A percentile compares a stretch with the other conserved stretches of the same genome.
Evolutionary conservation across 176 grass and related monocot species (phyloP).

Genomic region (Musa schizocarpa): DNA sequence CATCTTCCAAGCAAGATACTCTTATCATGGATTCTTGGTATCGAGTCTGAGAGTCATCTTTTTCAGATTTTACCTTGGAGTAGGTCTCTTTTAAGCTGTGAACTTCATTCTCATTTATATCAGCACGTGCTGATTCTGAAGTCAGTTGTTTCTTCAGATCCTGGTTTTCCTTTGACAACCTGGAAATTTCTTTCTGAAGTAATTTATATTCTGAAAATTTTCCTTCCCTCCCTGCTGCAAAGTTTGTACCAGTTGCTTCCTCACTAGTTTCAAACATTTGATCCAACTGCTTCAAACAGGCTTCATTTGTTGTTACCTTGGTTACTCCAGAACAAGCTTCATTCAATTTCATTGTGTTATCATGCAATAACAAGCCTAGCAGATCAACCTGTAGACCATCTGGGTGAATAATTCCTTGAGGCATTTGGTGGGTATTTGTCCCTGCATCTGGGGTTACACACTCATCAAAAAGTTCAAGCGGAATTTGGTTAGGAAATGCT

Average conservation of each 20-base stretch:
- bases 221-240: not conserved
- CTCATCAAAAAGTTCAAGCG: slow-evolving; percentile 70
- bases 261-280: not conserved
- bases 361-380: slow-evolving; percentile 28
- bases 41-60: slow-evolving; percentile 49
- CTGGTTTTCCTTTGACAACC: slow-evolving; percentile 73
- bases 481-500: slow-evolving; percentile 80
- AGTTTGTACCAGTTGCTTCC: not conserved
- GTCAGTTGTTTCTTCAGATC: slow-evolving; percentile 62
- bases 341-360: not conserved
- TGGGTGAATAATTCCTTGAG: slow-evolving; percentile 33
- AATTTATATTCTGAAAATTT: slow-evolving; percentile 43
- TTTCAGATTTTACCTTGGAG: slow-evolving; percentile 51
- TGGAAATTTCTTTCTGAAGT: slow-evolving; percentile 80
- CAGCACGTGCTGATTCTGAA: slow-evolving; percentile 45
- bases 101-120: slow-evolving; percentile 49
- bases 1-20: slow-evolving; percentile 48
- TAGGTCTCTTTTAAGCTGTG: slow-evolving; percentile 43
- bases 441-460: slow-evolving; percentile 41
- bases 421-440: slow-evolving; percentile 33
- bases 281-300: not conserved
- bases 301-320: not conserved
- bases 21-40: slow-evolving; percentile 54
- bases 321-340: not conserved
- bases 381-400: slow-evolving; percentile 39